Base-by-base conservation (phyloP, 2,329 filamentous ascomycete genomes). In the Lizonia empirigonia region DNA sequence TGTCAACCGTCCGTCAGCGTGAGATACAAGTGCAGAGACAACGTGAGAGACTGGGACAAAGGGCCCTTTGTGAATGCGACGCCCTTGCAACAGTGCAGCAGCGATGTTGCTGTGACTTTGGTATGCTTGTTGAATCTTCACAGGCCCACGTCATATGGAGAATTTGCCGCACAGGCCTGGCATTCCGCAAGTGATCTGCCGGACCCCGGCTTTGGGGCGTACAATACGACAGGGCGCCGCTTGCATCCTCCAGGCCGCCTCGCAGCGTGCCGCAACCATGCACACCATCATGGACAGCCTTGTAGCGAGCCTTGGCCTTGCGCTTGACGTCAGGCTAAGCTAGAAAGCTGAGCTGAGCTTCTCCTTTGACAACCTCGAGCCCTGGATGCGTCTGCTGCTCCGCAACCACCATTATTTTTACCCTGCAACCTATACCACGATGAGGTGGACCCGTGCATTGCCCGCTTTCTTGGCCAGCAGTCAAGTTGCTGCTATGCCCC, bases 361-460 rank as follows among this genome's bases (percentile, higher is more conserved):
- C 12, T 39, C 24, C 6, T 19, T 24, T 27, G 22, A n/a, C 10
- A 4, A 35, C 35, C 32, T 29, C 29, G 19, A 41, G 22, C n/a
- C 20, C 26, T 30, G 35, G 35, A 52, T 51, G 49, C 49, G 49
- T 27, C 38, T 23, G 18, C 38, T 32, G 20, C 24, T 42, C 38
- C 30, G 34, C 8, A 30, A 39, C 16, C 34, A 19, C 18, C 45
- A 50, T 23, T n/a, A 45, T 54, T 27, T 16, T 35, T 38, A 50
- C 23, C 36, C 23, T 36, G 33, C 32, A 40, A 10, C 24, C 40
- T 37, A 12, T 34, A 9, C 30, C 19, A 37, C 18, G 3, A 66
- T 66, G 63, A 66, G 60, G 44, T 44, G 53, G 15, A 45, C 53
- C 15, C 52, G 51, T 22, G 39, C 62, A 19, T 18, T 65, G 4